Evolutionary conservation across 208 protist genomes (phyloP), one percentile per base, ranked within the genome.

Genomic region (Angomonas deanei): DNA sequence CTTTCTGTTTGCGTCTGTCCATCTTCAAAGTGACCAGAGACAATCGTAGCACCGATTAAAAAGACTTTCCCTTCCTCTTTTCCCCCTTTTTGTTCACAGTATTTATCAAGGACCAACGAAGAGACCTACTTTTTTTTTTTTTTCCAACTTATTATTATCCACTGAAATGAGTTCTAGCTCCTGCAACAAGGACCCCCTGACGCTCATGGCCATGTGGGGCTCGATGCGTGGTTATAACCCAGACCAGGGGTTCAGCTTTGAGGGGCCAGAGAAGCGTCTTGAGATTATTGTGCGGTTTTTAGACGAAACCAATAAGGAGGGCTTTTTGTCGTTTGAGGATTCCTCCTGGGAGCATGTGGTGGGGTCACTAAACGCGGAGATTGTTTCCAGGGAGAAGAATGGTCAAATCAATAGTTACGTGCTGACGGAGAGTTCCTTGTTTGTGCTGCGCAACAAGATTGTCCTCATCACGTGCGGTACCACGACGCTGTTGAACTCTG

Each of bases 391-490:
- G 60, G 80, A 82, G 52, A 52, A 52, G 46, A 97, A 97, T 61
- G 86, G 84, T 46, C 50, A 80, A 39, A 96, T 96, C 70, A 88
- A 89, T 53, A 91, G 84, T 50, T 97, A 97, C 69, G 85, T 98
- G 1, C 77, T 98, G 19, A 94, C 89, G 11, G 96, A 97, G 74
- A 94, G 83, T 60, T 94, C 82, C 0, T 78, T 97, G n/a, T 97
- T 98, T 66, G 92, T 98, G 17, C 97, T 86, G 79, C 65, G 65
- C n/a, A 78, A 93, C 38, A 78, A 84, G 46, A 81, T 98, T 19
- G 79, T 97, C 27, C 70, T 97, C 50, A 97, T 97, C 59, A 98
- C 96, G 32, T 98, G 96, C 68, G 96, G 96, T 17, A 97, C 89
- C 1, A 98, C 93, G 1, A 96, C 91, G 6, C 71, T 98, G 59